Percentiles rank a stretch among this genome's conserved stretches.
phyloP scores from a whole-genome alignment of 2,329 filamentous ascomycete species.

The Macrophomina phaseolina region DNA sequence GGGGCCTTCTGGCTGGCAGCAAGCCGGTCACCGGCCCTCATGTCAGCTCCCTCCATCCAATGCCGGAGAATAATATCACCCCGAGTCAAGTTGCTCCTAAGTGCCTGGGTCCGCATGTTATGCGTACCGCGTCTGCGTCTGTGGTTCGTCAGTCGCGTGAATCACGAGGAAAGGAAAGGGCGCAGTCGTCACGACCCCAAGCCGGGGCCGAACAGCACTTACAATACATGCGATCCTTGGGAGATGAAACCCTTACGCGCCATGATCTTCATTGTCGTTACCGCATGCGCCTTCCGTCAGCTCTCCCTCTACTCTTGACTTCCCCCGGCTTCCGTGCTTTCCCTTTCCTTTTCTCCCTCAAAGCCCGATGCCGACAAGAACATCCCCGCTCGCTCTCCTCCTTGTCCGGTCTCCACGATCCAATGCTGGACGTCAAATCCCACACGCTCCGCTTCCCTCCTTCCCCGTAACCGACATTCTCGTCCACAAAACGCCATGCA shows the following conservation, averaged over 20 bases:
- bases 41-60: neutral
- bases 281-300: neutral
- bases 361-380: neutral
- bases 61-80: neutral
- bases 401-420: neutral
- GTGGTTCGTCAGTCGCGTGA: neutral
- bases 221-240: conserved; percentile 3
- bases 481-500: too few species aligned
- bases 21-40: neutral
- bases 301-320: neutral
- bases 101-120: conserved; percentile 1
- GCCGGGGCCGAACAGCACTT: neutral
- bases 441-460: too few species aligned
- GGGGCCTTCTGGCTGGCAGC: neutral
- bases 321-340: neutral
- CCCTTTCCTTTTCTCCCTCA: neutral
- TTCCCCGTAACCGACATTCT: too few species aligned
- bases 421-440: too few species aligned
- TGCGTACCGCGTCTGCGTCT: neutral
- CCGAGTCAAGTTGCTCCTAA: conserved; percentile 9
- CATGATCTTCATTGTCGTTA: conserved; percentile 19
- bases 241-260: conserved; percentile 17
- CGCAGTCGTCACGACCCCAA: neutral
- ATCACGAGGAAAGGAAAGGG: neutral
- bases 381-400: neutral